phyloP scores from a whole-genome alignment of 345 rosid species.

The Citrus sp. region DNA sequence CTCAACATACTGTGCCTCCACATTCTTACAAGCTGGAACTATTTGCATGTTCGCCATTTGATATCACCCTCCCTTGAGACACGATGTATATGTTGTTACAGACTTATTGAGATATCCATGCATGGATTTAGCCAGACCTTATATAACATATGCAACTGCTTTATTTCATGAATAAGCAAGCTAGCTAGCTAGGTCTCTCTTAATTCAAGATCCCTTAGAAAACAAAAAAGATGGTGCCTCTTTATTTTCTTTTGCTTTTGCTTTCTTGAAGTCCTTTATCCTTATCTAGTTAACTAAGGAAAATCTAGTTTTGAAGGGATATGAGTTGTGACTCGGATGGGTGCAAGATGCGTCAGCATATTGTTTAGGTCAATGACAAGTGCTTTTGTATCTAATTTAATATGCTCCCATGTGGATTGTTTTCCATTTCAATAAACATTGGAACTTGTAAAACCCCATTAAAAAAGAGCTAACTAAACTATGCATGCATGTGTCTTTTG shows the following conservation, averaged over 20 bases:
- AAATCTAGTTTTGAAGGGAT: conserved; percentile 1
- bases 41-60: conserved; percentile 70
- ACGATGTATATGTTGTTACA: not conserved
- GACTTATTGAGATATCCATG: not conserved
- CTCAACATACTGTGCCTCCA: conserved; percentile 90
- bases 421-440: conserved; percentile 4
- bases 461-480: not conserved
- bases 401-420: conserved; percentile 30
- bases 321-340: conserved; percentile 25
- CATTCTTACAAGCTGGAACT: conserved; percentile 54
- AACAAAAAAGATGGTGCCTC: not conserved
- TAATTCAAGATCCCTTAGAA: conserved; percentile 2
- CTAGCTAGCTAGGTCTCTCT: not conserved
- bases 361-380: conserved; percentile 14
- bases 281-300: not conserved
- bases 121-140: not conserved
- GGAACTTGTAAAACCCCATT: not conserved
- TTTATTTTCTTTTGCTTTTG: not conserved
- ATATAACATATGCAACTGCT: not conserved
- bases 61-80: not conserved
- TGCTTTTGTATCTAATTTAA: not conserved
- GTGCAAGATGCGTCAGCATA: conserved; percentile 34
- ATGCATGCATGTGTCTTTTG: not conserved
- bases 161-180: not conserved
- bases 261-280: conserved; percentile 4